Base-by-base conservation (phyloP, 345 rosid genomes). In the Melaleuca quinquenervia region DNA sequence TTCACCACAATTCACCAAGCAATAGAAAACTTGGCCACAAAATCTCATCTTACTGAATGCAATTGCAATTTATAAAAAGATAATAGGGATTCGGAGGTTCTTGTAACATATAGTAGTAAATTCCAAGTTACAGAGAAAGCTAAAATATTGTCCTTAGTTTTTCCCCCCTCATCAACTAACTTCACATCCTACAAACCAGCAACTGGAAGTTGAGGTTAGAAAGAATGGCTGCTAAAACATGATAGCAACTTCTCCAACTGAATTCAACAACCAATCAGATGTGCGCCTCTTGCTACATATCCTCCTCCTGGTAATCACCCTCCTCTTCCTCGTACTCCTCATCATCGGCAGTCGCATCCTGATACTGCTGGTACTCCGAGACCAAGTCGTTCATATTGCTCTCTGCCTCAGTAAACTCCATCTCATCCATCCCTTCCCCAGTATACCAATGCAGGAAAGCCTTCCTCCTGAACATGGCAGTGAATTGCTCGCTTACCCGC, bases 381-480 rank as follows among this genome's bases (percentile, higher is more conserved):
- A 94, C 96, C 80, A 94, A 86, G 78, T 94, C 96, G 8, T 94
- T 94, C 96, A 94, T 94, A 92, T 94, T 94, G 89, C 95, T 94
- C 87, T 94, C 96, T 1, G 95, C 91, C 86, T 90, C 91, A 1
- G 91, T 90, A 50, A 90, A 90, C 88, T 90, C 91, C 91, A 90
- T 90, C 90, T 90, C 90, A 49, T 90, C 91, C 91, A 90, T 90
- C 2, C 91, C 90, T 49, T 90, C 91, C 7, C 91, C 91, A 0
- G 91, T 90, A 20, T 90, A 90, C 91, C 91, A 90, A 83, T 90
- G 91, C 86, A 90, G 75, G 90, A 90, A 90, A 87, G 91, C 91
- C 84, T 90, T 90, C 75, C 91, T 88, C 88, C 91, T 88, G 75
- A 90, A 88, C 91, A 90, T 90, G 80, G 91, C 91, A 0, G 91